These are phyloP conservation scores for Trametes cubensis DNA, from an alignment of 768 basidiomycete species.

Conservation along the genomic window DNA sequence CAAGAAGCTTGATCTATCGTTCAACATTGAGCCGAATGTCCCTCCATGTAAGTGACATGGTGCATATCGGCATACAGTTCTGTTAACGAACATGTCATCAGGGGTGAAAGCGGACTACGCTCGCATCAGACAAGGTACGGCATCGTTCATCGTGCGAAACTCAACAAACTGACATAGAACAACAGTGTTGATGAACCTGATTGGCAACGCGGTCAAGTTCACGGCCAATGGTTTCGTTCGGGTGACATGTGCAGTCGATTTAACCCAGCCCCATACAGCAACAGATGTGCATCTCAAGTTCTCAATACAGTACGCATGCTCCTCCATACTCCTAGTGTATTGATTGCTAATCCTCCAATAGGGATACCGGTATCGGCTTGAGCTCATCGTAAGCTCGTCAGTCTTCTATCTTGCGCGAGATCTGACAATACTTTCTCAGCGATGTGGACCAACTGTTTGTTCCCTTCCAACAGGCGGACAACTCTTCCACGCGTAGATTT, in stretches of 20 bases:
- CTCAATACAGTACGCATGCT: slow-evolving; percentile 54
- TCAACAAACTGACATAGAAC: not conserved
- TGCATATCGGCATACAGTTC: not conserved
- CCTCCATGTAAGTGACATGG: slow-evolving; percentile 53
- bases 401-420: too few relatives aligned
- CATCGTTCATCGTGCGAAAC: not conserved
- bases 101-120: slow-evolving; percentile 77
- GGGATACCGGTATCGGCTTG: slow-evolving; percentile 75
- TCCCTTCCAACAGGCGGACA: slow-evolving; percentile 80
- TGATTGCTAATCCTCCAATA: slow-evolving; percentile 27
- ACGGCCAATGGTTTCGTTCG: slow-evolving; percentile 65
- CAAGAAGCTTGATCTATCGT: slow-evolving; percentile 72
- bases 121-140: slow-evolving; percentile 68
- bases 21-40: slow-evolving; percentile 68
- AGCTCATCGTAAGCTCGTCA: slow-evolving; percentile 40
- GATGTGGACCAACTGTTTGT: slow-evolving; percentile 71
- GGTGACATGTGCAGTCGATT: slow-evolving; percentile 61
- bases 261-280: slow-evolving; percentile 33
- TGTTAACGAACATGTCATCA: slow-evolving; percentile 26
- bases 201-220: slow-evolving; percentile 79
- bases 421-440: slow-evolving; percentile 30
- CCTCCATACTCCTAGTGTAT: not conserved
- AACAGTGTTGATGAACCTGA: slow-evolving; percentile 73
- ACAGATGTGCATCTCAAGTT: slow-evolving; percentile 62
- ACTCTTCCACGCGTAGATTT: slow-evolving; percentile 73